Base-by-base conservation (phyloP, 208 protist species). In the Wallacemonas collosoma region DNA sequence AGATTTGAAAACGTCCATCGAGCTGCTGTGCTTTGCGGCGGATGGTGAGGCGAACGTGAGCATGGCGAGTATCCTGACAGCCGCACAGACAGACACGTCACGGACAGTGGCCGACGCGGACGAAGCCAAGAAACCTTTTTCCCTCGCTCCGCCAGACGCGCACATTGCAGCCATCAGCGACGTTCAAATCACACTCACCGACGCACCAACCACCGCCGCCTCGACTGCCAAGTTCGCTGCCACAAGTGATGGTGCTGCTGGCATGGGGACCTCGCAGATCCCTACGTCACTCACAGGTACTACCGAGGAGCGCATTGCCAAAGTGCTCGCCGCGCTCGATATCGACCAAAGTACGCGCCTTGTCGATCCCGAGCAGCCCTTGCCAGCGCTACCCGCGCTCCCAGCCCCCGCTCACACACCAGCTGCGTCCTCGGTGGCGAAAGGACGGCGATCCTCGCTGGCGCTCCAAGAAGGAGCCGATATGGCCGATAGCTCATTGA, bases 21-120 rank as follows among this genome's bases (percentile, higher is more conserved):
- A 79, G 35, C 57, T 64, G 26, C 71, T 77, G 8, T 86, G 77
- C 73, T 86, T 86, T 70, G 68, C 61, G 36, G 67, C 60, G 35
- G 69, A 73, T 36, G 72, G 77, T 50, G 68, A 71, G 47, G 71
- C 45, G 3, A 69, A 68, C 67, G 60, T 76, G 6, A 76, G 65
- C 57, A 65, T 77, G 6, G 40, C 57, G 53, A 72, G 63, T 40
- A 67, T 61, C 41, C 51, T 68, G 54, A 58, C 65, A 14, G 66
- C 69, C 5, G 67, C 65, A 15, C 47, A 71, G 43, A 3, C 45
- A 11, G 41, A 50, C 63, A 60, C 57, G 17, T 51, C 58, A 15
- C 50, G 56, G 50, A 50, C 8, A 6, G 45, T 12, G 12, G 73
- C 61, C 12, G 67, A 26, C 2, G 69, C 4, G 45, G 58, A 43